Percentiles rank a stretch among this genome's conserved stretches.
phyloP scores from a whole-genome alignment of 1,139 yeast species.

The Nakaseomyces nivariensis region DNA sequence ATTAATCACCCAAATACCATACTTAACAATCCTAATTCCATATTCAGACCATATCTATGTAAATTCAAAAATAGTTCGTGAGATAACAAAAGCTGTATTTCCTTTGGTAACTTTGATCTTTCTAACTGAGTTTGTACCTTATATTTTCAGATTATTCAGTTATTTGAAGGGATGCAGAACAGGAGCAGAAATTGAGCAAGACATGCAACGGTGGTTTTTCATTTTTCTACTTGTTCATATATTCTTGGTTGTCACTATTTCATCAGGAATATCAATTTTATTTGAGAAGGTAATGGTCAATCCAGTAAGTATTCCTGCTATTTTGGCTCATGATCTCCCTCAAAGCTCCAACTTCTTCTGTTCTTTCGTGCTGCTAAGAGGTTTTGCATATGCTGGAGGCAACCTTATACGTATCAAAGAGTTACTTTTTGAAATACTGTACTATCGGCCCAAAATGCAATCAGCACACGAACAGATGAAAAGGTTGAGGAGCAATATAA shows the following conservation, averaged over 20 bases:
- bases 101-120: conserved; percentile 53
- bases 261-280: conserved; percentile 67
- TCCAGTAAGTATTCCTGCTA: conserved; percentile 62
- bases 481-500: conserved; percentile 37
- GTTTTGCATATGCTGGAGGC: conserved; percentile 63
- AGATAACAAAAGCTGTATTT: conserved; percentile 44
- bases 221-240: conserved; percentile 69
- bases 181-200: conserved; percentile 47
- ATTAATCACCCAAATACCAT: conserved; percentile 53
- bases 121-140: conserved; percentile 47
- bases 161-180: conserved; percentile 43
- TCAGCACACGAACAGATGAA: conserved; percentile 54
- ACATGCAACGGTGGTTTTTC: conserved; percentile 60
- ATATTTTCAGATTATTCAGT: conserved; percentile 41
- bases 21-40: conserved; percentile 46
- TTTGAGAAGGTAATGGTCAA: conserved; percentile 54
- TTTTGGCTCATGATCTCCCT: conserved; percentile 67
- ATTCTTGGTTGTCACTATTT: conserved; percentile 74
- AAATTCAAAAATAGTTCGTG: conserved; percentile 45
- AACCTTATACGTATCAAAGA: conserved; percentile 48
- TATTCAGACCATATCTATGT: conserved; percentile 41
- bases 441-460: conserved; percentile 34
- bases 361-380: conserved; percentile 62
- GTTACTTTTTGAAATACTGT: conserved; percentile 34
- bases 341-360: conserved; percentile 76